Evolutionary conservation across 2,329 filamentous ascomycete species (phyloP).

Genomic region (Phialophora macrospora): DNA sequence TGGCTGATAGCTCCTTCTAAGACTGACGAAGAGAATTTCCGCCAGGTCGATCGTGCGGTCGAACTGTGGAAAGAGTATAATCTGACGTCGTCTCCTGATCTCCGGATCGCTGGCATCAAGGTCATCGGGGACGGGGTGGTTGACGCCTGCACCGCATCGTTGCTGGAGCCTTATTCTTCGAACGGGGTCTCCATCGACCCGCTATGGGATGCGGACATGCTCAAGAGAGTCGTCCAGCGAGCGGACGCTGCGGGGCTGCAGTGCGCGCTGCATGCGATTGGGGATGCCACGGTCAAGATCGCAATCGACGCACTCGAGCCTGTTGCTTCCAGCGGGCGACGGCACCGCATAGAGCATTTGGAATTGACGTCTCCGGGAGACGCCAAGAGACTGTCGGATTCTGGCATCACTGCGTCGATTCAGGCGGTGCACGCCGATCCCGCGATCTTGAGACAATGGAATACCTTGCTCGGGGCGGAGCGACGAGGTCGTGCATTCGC

Average conservation of each 20-base stretch:
- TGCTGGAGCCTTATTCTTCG: constrained; percentile 53
- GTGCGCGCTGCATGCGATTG: constrained; percentile 58
- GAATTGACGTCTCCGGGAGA: constrained; percentile 56
- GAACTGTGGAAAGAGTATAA: constrained; percentile 50
- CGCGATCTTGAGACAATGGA: constrained; percentile 55
- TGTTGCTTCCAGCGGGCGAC: constrained; percentile 47
- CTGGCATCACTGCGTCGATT: constrained; percentile 53
- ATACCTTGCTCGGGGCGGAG: constrained; percentile 51
- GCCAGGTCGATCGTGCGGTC: constrained; percentile 54
- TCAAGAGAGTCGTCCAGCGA: constrained; percentile 51
- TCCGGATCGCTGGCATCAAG: constrained; percentile 56
- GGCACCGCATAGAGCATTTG: constrained; percentile 59
- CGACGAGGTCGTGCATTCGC: constrained; percentile 57
- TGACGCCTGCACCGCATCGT: constrained; percentile 58
- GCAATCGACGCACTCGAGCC: constrained; percentile 54
- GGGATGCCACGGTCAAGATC: constrained; percentile 54
- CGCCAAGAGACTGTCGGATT: constrained; percentile 52
- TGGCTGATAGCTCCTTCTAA: constrained; percentile 55
- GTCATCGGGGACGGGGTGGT: constrained; percentile 58
- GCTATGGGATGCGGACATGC: constrained; percentile 53
- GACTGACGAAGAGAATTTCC: constrained; percentile 47
- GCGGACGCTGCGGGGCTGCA: constrained; percentile 54
- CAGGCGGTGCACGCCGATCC: constrained; percentile 51
- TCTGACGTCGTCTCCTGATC: constrained; percentile 47
- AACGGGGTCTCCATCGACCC: constrained; percentile 50